Base-by-base conservation (phyloP, 2,329 filamentous ascomycete genomes). In the Colletotrichum sp. region DNA sequence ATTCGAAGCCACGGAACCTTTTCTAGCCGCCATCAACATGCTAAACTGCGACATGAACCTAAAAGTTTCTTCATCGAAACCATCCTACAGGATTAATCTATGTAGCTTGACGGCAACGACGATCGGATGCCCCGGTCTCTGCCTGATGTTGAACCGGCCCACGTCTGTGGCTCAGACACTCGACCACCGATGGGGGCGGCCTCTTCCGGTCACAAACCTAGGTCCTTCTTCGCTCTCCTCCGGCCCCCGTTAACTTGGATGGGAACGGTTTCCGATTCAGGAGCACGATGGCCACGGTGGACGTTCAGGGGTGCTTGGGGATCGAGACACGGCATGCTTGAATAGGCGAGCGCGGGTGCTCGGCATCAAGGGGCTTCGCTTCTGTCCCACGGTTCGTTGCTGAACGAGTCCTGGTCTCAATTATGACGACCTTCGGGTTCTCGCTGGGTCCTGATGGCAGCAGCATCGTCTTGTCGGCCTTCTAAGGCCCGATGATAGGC, bases 91-190 rank as follows among this genome's bases (percentile, higher is more conserved):
- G 55, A 21, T 15, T 26, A n/a, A 38, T 10, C 56, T 48, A 26
- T 60, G 36, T 28, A n/a, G 13, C 58, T 64, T 8, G 28, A 28
- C 38, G 68, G 28, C 60, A 21, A 28, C 28, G 68, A 38, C 60
- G 60, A 70, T 65, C 68, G 21, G 60, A 21, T n/a, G 5, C 52
- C 52, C 48, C 32, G 21, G 60, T 58, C 32, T 71, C 68, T 55
- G 28, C 68, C 58, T 71, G 58, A 71, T 36, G 38, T 38, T 65
- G 68, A 71, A 36, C 64, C 68, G 60, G 68, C 48, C 68, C 43
- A 56, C 60, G 43, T 71, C 68, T 65, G 60, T 71, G 68, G 68
- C 60, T 71, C 68, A 71, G 68, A 71, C 68, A 43, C 18, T 65
- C 60, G 68, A 16, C 30, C 21, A 21, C 60, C 68, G 30, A 32